Conservation (phyloP, 2,329 filamentous ascomycete genomes). For the Juglanconis sp. region DNA sequence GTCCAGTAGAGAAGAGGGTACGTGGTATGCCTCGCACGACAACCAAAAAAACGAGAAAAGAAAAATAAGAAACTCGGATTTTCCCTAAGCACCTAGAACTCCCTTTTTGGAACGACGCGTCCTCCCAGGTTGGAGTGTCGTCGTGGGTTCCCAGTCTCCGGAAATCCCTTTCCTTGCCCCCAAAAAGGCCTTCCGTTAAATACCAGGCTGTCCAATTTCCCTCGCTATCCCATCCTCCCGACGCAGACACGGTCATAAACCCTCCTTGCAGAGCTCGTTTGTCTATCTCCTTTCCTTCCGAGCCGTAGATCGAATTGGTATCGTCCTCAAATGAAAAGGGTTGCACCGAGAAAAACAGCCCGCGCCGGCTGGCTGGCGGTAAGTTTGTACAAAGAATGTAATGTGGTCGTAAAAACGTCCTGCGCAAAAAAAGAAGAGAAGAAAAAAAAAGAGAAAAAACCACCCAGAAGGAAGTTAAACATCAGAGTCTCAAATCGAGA, state of each 20-base stretch:
- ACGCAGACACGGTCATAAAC: not conserved
- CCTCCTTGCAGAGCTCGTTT: not conserved
- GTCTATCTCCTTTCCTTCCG: not conserved
- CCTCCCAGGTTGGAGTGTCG: not conserved
- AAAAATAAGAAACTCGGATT: constrained; percentile 14
- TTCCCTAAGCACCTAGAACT: constrained; percentile 7
- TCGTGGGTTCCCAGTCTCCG: not conserved
- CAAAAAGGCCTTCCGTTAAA: no score
- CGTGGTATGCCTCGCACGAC: not conserved
- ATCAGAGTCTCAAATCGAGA: not conserved
- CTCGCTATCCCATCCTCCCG: not conserved
- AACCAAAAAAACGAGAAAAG: not conserved
- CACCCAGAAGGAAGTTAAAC: constrained; percentile 2
- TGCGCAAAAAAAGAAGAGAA: not conserved
- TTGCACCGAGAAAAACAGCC: not conserved
- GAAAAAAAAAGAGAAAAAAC: constrained; percentile 16
- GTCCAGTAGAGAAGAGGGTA: not conserved
- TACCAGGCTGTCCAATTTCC: no score
- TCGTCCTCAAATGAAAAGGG: not conserved
- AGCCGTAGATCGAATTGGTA: not conserved
- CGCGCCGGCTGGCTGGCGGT: not conserved
- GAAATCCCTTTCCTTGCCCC: not conserved
- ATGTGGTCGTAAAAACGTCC: not conserved
- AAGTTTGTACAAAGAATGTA: constrained; percentile 16
- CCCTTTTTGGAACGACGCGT: not conserved